Base-by-base conservation (phyloP, 106 monocot genomes). In the Apostasia ramifera region DNA sequence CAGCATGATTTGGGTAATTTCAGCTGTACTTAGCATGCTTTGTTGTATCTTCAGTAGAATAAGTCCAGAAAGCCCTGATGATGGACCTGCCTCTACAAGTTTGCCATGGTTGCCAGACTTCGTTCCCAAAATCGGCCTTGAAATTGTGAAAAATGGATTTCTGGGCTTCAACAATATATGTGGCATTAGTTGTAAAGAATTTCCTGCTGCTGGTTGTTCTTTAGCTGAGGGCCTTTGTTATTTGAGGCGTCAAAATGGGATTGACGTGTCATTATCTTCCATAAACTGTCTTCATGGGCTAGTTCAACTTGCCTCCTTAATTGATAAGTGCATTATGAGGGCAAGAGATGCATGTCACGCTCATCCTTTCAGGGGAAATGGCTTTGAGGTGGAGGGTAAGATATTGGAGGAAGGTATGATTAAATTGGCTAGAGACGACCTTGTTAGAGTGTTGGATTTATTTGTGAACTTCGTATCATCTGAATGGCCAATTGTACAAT, bases 101-200 rank as follows among this genome's bases (percentile, higher is more conserved):
- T 58, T 92, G 57, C 97, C 85, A 53, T 98, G 92, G 89, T 71
- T 98, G 39, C 97, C 87, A 64, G 53, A 85, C 37, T 93, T 98
- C 77, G 85, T 90, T 58, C 97, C 92, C 47, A 90, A 79, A 78
- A 66, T 98, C 63, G 87, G 90, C 70, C 86, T 93, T 54, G 81
- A 66, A 61, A 79, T 98, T 69, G 77, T 93, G 48, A 90, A 80
- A 74, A 83, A 76, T 78, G 73, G 78, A 73, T 82, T 86, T 76
- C 59, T 94, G 14, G 74, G 70, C 14, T 81, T 83, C 59, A 43
- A 26, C 14, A 59, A 42, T 72, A 49, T 53, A 55, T 76, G 41
- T 47, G 74, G 61, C 9, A 55, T 9, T 46, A 42, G 44, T 48
- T 5, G 8, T 4, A 45, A 71, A 44, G 71, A 56, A 8, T 43